Percentiles rank a stretch among this genome's conserved stretches.
phyloP scores from a whole-genome alignment of 441 rosid species.

The Metrosideros polymorpha region DNA sequence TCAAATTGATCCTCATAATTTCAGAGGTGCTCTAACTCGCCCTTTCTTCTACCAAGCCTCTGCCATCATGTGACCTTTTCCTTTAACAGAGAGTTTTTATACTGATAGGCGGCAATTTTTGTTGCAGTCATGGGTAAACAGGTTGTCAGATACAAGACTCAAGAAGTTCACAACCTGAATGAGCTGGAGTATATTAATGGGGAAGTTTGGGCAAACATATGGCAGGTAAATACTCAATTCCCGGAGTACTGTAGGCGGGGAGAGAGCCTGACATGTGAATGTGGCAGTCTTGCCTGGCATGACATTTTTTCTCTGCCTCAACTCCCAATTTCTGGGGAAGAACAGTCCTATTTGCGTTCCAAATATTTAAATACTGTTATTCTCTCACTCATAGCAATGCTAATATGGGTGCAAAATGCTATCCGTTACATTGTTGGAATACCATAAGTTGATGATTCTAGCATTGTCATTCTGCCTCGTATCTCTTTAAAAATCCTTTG shows the following conservation, averaged over 20 bases:
- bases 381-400: not conserved
- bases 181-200: conserved; percentile 84
- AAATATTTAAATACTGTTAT: not conserved
- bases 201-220: conserved; percentile 95
- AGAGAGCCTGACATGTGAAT: not conserved
- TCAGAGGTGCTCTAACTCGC: conserved; percentile 39
- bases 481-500: not conserved
- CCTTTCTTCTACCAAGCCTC: not conserved
- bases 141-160: conserved; percentile 46
- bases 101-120: not conserved
- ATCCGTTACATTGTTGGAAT: not conserved
- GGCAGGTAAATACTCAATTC: conserved; percentile 47
- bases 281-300: not conserved
- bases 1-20: conserved; percentile 57
- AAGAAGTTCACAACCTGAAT: conserved; percentile 61
- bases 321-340: not conserved
- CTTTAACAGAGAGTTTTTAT: not conserved
- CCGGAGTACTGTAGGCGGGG: not conserved
- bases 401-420: not conserved
- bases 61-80: not conserved
- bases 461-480: not conserved
- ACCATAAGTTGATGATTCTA: not conserved
- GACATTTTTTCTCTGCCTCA: not conserved
- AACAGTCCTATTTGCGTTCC: not conserved
- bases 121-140: conserved; percentile 51